Conservation (phyloP, 225 moss, liverwort and hornwort species). For the Rhytidiadelphus loreus region DNA sequence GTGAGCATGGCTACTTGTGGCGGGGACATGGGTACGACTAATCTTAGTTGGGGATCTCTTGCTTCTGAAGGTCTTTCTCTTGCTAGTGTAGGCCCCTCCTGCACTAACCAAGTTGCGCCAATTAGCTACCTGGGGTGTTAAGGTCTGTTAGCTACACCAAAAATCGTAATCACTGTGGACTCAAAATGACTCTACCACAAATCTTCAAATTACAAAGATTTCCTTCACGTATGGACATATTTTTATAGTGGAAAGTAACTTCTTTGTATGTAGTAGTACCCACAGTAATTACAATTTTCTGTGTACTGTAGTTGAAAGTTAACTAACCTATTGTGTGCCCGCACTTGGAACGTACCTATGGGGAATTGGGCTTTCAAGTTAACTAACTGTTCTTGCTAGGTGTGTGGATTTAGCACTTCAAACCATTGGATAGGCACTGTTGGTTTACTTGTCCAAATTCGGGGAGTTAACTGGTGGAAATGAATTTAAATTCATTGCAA, state of each 20-base stretch:
- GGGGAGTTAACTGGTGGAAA: neutral
- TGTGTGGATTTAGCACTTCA: neutral
- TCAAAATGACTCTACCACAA: neutral
- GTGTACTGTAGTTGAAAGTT: neutral
- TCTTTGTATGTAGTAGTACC: neutral
- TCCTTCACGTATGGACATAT: neutral
- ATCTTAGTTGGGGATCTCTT: conserved; percentile 34
- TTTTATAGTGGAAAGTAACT: neutral
- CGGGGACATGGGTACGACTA: conserved; percentile 70
- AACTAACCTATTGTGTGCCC: neutral
- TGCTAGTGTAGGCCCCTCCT: neutral
- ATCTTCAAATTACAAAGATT: neutral
- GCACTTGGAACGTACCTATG: neutral
- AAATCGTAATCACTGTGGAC: neutral
- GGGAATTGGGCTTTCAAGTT: neutral
- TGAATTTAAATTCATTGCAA: neutral
- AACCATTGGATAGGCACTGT: neutral
- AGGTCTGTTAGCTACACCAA: neutral
- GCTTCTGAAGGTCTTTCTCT: conserved; percentile 1
- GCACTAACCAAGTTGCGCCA: neutral
- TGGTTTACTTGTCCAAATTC: neutral
- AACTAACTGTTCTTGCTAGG: neutral
- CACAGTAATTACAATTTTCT: neutral
- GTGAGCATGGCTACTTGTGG: conserved; percentile 80
- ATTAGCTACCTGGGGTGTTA: neutral